These are phyloP conservation scores for Usnea hakonensis DNA, from an alignment of 495 filamentous ascomycete genomes.

Conservation along the genomic window DNA sequence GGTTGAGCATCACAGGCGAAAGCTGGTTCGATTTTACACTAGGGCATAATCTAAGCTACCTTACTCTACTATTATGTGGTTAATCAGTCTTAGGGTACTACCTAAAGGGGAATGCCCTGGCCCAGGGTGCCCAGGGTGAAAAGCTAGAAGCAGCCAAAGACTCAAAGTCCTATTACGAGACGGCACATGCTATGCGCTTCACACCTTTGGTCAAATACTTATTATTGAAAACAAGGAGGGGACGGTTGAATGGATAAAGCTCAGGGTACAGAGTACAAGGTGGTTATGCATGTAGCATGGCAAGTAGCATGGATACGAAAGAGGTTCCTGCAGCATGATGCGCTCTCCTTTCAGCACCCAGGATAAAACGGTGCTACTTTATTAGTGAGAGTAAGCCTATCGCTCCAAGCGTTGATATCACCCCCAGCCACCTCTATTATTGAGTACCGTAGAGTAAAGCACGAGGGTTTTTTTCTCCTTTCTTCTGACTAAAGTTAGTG, in stretches of 20 bases:
- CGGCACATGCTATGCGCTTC: neutral
- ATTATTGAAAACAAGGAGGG: too few species aligned
- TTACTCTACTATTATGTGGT: neutral
- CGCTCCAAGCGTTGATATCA: constrained; percentile 1
- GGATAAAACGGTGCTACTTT: too few species aligned
- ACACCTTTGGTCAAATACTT: too few species aligned
- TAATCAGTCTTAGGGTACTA: neutral
- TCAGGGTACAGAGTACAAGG: neutral
- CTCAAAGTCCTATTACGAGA: too few species aligned
- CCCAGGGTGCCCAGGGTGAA: too few species aligned
- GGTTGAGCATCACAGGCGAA: constrained; percentile 13
- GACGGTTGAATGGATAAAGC: neutral
- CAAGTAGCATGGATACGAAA: neutral
- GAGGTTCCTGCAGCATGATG: constrained; percentile 11
- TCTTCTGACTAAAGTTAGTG: too few species aligned
- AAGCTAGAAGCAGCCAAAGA: too few species aligned
- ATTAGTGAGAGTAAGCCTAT: neutral
- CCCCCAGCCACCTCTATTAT: neutral
- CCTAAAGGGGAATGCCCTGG: neutral
- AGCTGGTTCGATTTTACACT: neutral
- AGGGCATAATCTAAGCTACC: neutral
- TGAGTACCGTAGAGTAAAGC: neutral
- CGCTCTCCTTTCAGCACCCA: neutral
- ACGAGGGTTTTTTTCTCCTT: constrained; percentile 2
- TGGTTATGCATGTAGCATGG: constrained; percentile 1